phyloP scores from a whole-genome alignment of 768 basidiomycete species.

The Termitomyces sp. region DNA sequence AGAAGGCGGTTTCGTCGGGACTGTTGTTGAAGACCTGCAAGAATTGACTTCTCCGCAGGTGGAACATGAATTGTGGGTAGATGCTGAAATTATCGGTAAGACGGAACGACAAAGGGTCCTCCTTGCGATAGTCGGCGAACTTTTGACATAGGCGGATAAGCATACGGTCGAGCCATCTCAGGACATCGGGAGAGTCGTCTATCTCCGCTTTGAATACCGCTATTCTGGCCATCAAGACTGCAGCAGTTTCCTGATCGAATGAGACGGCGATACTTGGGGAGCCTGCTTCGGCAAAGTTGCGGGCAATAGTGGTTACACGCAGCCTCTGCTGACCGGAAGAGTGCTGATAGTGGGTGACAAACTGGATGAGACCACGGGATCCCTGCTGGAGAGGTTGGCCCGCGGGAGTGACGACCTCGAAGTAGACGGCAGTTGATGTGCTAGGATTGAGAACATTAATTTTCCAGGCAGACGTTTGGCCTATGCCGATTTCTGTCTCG shows the following conservation, averaged over 20 bases:
- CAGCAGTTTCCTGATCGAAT: slow-evolving; percentile 97
- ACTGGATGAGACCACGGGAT: slow-evolving; percentile 93
- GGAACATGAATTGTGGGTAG: slow-evolving; percentile 99
- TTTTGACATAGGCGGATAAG: slow-evolving; percentile 97
- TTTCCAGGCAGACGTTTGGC: slow-evolving; percentile 98
- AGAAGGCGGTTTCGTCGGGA: slow-evolving; percentile 99
- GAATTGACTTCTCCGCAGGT: slow-evolving; percentile 94
- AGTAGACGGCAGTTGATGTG: slow-evolving; percentile 90
- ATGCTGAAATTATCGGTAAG: slow-evolving; percentile 95
- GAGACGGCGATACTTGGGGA: slow-evolving; percentile 88
- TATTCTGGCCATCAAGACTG: slow-evolving; percentile 97
- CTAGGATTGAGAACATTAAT: slow-evolving; percentile 86
- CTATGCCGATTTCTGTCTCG: slow-evolving; percentile 98
- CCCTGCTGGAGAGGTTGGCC: slow-evolving; percentile 88
- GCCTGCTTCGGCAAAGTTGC: slow-evolving; percentile 97
- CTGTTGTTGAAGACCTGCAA: slow-evolving; percentile 99
- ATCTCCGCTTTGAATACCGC: slow-evolving; percentile 99
- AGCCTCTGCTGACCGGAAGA: slow-evolving; percentile 91
- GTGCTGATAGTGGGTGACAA: slow-evolving; percentile 98
- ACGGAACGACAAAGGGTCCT: slow-evolving; percentile 92
- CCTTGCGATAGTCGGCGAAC: slow-evolving; percentile 98
- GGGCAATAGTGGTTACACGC: slow-evolving; percentile 96
- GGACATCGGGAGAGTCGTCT: slow-evolving; percentile 94
- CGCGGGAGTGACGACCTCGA: slow-evolving; percentile 97
- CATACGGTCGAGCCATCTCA: slow-evolving; percentile 98